phyloP scores from a whole-genome alignment of 2,329 filamentous ascomycete species.

The Colletotrichum falcatum region DNA sequence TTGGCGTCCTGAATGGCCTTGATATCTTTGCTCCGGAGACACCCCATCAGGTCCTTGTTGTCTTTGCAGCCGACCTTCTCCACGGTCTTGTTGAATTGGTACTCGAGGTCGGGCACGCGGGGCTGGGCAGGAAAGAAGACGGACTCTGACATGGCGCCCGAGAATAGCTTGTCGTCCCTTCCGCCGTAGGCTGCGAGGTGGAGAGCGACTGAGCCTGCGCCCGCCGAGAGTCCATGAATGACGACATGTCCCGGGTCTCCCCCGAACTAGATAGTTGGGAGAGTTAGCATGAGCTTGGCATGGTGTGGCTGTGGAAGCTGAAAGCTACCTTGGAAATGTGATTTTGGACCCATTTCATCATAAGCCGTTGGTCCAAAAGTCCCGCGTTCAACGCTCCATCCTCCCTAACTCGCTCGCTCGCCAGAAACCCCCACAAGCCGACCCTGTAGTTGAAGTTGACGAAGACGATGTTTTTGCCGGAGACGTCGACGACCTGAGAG shows the following conservation, averaged over 20 bases:
- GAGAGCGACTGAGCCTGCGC: constrained; percentile 67
- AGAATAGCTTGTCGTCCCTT: constrained; percentile 59
- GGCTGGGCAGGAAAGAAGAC: constrained; percentile 64
- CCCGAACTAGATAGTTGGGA: constrained; percentile 58
- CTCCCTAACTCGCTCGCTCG: constrained; percentile 64
- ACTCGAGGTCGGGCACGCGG: constrained; percentile 57
- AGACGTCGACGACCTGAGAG: constrained; percentile 57
- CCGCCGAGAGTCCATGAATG: constrained; percentile 71
- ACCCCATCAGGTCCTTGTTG: constrained; percentile 52
- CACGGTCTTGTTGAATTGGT: constrained; percentile 57
- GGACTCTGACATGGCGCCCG: constrained; percentile 60
- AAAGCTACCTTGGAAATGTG: constrained; percentile 63
- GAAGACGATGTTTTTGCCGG: constrained; percentile 61
- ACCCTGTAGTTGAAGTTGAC: constrained; percentile 75
- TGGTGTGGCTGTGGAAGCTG: not conserved
- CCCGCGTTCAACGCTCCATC: constrained; percentile 73
- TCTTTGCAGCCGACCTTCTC: constrained; percentile 52
- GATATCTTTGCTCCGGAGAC: constrained; percentile 54
- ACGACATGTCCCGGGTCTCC: constrained; percentile 70
- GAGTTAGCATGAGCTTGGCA: not conserved
- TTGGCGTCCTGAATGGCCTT: constrained; percentile 57
- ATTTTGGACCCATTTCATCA: constrained; percentile 70
- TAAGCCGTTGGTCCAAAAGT: constrained; percentile 71
- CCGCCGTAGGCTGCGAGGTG: constrained; percentile 62
- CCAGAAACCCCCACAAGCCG: constrained; percentile 72